A percentile compares a stretch with the other conserved stretches of the same genome.
phyloP scores from a whole-genome alignment of 495 filamentous ascomycete species.

The Lasiosphaeria hispida region DNA sequence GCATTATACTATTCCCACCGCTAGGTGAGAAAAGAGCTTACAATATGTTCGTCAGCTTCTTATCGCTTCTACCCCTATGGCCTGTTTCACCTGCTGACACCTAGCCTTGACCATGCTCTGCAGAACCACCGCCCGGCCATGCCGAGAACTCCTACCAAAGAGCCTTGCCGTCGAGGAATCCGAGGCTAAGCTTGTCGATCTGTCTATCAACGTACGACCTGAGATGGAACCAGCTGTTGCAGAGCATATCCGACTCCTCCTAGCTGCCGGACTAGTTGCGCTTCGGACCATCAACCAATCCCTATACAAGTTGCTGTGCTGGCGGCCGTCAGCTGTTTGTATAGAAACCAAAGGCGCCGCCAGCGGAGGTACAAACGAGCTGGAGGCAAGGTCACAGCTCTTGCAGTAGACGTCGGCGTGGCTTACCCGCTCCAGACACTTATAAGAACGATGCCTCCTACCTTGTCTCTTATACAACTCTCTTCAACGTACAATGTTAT shows the following conservation, averaged over 20 bases:
- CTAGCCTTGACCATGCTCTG: neutral
- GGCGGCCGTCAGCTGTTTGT: conserved; percentile 1
- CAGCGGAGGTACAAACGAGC: conserved; percentile 3
- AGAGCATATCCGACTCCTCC: conserved; percentile 3
- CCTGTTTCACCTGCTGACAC: neutral
- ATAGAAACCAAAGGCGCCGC: conserved; percentile 2
- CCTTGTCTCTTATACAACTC: too few species aligned
- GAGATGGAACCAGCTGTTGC: conserved; percentile 1
- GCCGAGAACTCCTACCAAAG: conserved; percentile 4
- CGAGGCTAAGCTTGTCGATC: conserved; percentile 8
- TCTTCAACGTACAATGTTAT: too few species aligned
- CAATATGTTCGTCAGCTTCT: conserved; percentile 1
- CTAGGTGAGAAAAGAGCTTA: neutral
- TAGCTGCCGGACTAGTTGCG: neutral
- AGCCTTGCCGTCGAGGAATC: conserved; percentile 2
- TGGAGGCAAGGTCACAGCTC: conserved; percentile 5
- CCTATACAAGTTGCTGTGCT: neutral
- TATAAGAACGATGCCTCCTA: too few species aligned
- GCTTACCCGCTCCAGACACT: too few species aligned
- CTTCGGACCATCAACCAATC: conserved; percentile 6
- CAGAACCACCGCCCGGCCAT: conserved; percentile 6
- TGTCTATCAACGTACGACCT: conserved; percentile 6
- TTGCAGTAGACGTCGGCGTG: conserved; percentile 1
- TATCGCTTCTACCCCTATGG: neutral
- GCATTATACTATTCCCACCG: too few species aligned